phyloP scores from a whole-genome alignment of 495 filamentous ascomycete species.

The Xanthoparmelia taractica region DNA sequence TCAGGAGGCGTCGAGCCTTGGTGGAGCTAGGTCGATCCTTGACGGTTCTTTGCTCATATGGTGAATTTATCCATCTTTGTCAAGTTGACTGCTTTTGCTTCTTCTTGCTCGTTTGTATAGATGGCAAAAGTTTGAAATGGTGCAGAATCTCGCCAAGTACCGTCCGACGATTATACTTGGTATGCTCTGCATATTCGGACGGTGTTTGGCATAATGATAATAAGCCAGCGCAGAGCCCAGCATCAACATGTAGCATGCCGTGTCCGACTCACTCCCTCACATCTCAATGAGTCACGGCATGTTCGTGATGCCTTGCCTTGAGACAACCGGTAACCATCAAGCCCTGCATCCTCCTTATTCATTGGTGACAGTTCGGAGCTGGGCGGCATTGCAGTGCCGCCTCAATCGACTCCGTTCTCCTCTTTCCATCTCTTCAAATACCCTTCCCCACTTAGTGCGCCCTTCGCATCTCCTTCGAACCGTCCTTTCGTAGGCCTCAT shows the following conservation, averaged over 20 bases:
- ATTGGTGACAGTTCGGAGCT: too few species aligned
- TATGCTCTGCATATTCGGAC: background rate
- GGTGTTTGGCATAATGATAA: background rate
- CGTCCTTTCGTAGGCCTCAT: slow-evolving; percentile 45
- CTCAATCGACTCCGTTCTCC: slow-evolving; percentile 55
- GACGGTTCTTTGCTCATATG: too few species aligned
- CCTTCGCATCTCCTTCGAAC: slow-evolving; percentile 41
- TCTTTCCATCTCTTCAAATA: slow-evolving; percentile 64
- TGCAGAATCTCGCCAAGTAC: background rate
- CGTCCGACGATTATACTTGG: background rate
- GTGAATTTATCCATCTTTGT: too few species aligned
- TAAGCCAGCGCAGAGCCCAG: background rate
- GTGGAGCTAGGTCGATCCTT: too few species aligned
- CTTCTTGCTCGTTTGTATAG: too few species aligned
- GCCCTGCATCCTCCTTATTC: background rate
- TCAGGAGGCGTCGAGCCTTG: too few species aligned
- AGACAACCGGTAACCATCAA: background rate
- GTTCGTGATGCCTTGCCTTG: background rate
- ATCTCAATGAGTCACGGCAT: background rate
- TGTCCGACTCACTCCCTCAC: background rate
- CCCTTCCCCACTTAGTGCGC: slow-evolving; percentile 47
- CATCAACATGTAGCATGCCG: background rate
- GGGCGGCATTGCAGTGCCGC: background rate
- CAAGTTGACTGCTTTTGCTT: too few species aligned
- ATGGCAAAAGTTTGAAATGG: background rate